Conservation (phyloP, 495 filamentous ascomycete genomes). For the Aspergillus olivimuriae region DNA sequence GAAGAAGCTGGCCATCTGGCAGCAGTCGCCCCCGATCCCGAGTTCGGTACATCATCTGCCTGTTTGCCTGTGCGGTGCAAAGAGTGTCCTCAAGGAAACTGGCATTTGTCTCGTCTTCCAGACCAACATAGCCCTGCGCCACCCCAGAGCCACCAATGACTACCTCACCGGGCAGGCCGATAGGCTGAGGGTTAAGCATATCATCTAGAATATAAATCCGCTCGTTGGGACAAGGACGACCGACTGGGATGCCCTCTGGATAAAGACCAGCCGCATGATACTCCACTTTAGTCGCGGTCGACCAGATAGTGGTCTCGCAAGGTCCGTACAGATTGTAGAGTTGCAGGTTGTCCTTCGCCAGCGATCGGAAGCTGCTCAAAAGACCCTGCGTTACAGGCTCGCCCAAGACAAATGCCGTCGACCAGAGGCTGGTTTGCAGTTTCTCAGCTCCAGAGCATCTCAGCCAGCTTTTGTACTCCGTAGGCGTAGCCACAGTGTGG, state of each 20-base stretch:
- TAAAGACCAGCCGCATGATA: too few relatives aligned
- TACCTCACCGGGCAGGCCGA: slow-evolving; percentile 38
- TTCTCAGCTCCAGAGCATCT: slow-evolving; percentile 14
- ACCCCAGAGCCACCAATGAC: slow-evolving; percentile 36
- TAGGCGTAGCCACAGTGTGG: slow-evolving; percentile 29
- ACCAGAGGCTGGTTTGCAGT: slow-evolving; percentile 12
- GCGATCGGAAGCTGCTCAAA: slow-evolving; percentile 4
- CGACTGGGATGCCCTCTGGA: slow-evolving; percentile 6
- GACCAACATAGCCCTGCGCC: slow-evolving; percentile 28
- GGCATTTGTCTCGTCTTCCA: slow-evolving; percentile 12
- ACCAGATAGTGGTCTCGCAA: slow-evolving; percentile 1
- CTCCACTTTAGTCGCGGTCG: background rate
- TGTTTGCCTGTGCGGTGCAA: slow-evolving; percentile 38
- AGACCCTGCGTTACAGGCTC: slow-evolving; percentile 13
- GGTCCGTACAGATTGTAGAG: slow-evolving; percentile 2
- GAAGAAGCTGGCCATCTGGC: slow-evolving; percentile 35
- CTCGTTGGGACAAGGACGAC: slow-evolving; percentile 32
- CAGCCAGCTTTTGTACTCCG: slow-evolving; percentile 32
- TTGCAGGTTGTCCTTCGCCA: background rate
- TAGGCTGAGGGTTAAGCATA: slow-evolving; percentile 24
- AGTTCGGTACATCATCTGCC: too few relatives aligned
- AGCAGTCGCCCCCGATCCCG: slow-evolving; percentile 26
- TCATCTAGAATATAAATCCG: slow-evolving; percentile 36
- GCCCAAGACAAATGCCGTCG: slow-evolving; percentile 17
- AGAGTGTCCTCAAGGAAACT: too few relatives aligned